Evolutionary conservation across 345 rosid genomes (phyloP).

Genomic region (Citropsis articulata): DNA sequence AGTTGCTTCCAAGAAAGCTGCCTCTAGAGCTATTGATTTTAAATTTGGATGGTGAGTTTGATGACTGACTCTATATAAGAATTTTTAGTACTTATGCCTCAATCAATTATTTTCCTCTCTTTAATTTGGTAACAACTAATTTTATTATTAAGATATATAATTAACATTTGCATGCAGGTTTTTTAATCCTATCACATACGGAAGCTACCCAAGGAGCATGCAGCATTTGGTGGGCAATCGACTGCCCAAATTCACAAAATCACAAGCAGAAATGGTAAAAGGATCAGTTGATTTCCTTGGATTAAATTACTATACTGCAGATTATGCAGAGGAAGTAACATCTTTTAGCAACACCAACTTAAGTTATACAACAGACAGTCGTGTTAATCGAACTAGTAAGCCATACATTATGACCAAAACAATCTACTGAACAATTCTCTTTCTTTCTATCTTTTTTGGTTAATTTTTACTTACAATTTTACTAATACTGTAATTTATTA

Average conservation of each 20-base stretch:
- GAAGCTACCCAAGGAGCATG: constrained; percentile 47
- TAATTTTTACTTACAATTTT: too few relatives aligned
- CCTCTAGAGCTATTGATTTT: constrained; percentile 42
- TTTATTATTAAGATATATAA: too few relatives aligned
- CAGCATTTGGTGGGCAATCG: constrained; percentile 36
- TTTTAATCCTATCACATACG: constrained; percentile 47
- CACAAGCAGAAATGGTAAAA: constrained; percentile 47
- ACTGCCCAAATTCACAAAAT: constrained; percentile 40
- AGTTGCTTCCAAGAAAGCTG: constrained; percentile 26
- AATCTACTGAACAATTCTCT: background rate
- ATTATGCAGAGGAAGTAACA: constrained; percentile 31
- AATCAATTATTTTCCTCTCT: background rate
- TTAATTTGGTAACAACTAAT: background rate
- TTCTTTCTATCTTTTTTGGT: too few relatives aligned
- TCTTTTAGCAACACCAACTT: background rate
- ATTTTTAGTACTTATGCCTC: too few relatives aligned
- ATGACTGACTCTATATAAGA: background rate
- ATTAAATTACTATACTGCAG: constrained; percentile 48
- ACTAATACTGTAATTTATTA: too few relatives aligned
- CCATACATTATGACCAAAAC: background rate
- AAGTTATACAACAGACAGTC: constrained; percentile 28
- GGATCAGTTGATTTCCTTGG: constrained; percentile 57
- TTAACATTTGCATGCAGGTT: constrained; percentile 19
- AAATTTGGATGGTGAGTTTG: constrained; percentile 37
- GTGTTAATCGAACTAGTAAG: constrained; percentile 25